Evolutionary conservation across 306 rosid species (phyloP).

Genomic region (Echinosophora koreensis): DNA sequence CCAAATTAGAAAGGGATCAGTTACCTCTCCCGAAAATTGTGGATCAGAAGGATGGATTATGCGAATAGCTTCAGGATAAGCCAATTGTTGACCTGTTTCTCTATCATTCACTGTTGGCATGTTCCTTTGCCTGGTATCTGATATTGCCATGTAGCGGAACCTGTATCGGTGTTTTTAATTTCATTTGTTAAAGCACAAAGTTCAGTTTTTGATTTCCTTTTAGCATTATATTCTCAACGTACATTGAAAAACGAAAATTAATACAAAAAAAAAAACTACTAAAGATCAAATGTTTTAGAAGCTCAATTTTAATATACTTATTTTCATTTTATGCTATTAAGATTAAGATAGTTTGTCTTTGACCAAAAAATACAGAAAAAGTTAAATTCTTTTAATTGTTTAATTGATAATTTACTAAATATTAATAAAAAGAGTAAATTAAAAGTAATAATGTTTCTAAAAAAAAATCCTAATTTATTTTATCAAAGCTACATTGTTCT

Average conservation of each 20-base stretch:
- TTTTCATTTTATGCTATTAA: too few species aligned
- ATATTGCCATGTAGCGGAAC: slow-evolving; percentile 75
- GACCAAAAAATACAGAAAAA: too few species aligned
- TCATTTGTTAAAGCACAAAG: not conserved
- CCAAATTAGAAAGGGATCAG: too few species aligned
- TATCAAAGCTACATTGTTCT: not conserved
- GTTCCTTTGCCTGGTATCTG: slow-evolving; percentile 63
- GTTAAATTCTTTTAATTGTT: too few species aligned
- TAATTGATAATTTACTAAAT: not conserved
- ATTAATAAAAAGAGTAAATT: not conserved
- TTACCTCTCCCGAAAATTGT: slow-evolving; percentile 68
- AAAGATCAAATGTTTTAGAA: too few species aligned
- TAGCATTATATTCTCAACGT: not conserved
- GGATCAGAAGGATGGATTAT: slow-evolving; percentile 56
- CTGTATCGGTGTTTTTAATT: slow-evolving; percentile 46
- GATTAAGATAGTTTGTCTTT: too few species aligned
- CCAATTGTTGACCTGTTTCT: slow-evolving; percentile 39
- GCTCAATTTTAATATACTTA: too few species aligned
- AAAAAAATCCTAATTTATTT: not conserved
- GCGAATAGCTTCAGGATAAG: slow-evolving; percentile 78
- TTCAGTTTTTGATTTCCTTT: too few species aligned
- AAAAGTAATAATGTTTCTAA: not conserved
- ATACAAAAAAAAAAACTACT: too few species aligned
- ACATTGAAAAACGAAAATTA: too few species aligned
- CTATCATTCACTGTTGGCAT: slow-evolving; percentile 74